These are phyloP conservation scores for Pseudogymnoascus sp. DNA, from an alignment of 2,329 filamentous ascomycete species.

Conservation along the genomic window DNA sequence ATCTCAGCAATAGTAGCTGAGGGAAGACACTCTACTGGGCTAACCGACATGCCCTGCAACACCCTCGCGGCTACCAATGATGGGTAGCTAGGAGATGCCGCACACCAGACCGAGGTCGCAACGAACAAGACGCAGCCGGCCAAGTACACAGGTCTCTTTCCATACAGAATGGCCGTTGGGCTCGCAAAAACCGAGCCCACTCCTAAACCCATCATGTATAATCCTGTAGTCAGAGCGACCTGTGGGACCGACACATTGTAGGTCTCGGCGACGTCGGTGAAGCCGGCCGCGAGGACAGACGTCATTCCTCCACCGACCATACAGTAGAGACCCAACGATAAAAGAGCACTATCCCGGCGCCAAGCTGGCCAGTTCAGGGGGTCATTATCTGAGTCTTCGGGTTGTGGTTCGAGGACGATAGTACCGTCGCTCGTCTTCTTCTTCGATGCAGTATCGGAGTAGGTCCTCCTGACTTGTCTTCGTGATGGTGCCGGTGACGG, in stretches of 20 bases:
- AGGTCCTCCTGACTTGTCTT: not conserved
- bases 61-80: constrained; percentile 76
- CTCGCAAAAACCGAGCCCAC: constrained; percentile 76
- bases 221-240: constrained; percentile 78
- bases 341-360: constrained; percentile 68
- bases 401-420: constrained; percentile 85
- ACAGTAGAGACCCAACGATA: constrained; percentile 85
- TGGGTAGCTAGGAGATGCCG: constrained; percentile 67
- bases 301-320: constrained; percentile 92
- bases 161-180: constrained; percentile 83
- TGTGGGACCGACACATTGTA: constrained; percentile 59
- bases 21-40: constrained; percentile 83
- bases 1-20: constrained; percentile 94
- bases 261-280: constrained; percentile 64
- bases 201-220: constrained; percentile 92
- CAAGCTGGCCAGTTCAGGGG: constrained; percentile 85
- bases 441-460: constrained; percentile 34
- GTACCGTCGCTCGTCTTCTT: constrained; percentile 75
- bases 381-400: constrained; percentile 83
- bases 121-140: constrained; percentile 70
- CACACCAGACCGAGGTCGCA: constrained; percentile 72
- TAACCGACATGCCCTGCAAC: constrained; percentile 80
- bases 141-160: constrained; percentile 87
- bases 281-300: constrained; percentile 80
- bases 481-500: constrained; percentile 12